Conservation (phyloP, 495 filamentous ascomycete species). For the Penicillium tannophilum region DNA sequence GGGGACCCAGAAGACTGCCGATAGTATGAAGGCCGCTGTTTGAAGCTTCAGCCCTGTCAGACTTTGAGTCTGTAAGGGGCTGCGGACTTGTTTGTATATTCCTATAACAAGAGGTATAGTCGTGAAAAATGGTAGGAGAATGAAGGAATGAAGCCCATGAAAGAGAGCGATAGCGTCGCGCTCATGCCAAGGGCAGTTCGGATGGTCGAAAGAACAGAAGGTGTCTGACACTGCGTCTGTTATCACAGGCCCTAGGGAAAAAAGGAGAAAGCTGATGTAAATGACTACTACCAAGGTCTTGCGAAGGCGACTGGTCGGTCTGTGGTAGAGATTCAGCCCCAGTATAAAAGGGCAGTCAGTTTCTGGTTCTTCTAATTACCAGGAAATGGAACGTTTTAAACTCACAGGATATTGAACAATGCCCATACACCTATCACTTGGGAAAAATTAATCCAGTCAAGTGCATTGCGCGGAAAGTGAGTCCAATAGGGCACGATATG, state of each 20-base stretch:
- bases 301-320: not conserved
- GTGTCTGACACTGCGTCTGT: not conserved
- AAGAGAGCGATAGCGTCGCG: not conserved
- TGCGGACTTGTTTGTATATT: not conserved
- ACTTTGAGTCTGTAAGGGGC: not conserved
- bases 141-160: not conserved
- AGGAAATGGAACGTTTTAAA: not conserved
- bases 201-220: not conserved
- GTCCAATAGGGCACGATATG: not conserved
- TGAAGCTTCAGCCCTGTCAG: not conserved
- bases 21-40: not conserved
- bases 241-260: not conserved
- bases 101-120: not conserved
- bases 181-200: not conserved
- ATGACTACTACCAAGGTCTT: not conserved
- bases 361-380: not conserved
- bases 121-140: not conserved
- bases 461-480: not conserved
- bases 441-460: not conserved
- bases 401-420: not conserved
- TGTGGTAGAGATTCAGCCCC: not conserved
- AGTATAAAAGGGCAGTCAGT: not conserved
- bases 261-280: not conserved
- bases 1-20: not conserved
- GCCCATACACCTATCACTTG: not conserved